A percentile compares a stretch with the other conserved stretches of the same genome.
phyloP scores from a whole-genome alignment of 2,329 filamentous ascomycete genomes.

The Aspergillus brunneoviolaceus region DNA sequence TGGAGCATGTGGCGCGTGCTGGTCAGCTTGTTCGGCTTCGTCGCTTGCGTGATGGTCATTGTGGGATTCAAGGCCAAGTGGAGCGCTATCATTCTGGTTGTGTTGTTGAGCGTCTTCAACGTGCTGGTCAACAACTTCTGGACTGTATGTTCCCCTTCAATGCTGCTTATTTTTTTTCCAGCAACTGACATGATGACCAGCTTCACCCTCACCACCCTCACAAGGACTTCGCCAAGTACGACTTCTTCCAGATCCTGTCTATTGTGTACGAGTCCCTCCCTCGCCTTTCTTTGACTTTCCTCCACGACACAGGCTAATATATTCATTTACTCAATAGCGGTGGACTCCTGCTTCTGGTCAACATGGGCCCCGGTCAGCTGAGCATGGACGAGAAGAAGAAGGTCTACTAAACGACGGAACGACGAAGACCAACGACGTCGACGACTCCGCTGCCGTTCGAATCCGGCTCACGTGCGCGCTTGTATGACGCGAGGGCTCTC shows the following conservation, averaged over 20 bases:
- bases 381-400: constrained; percentile 99
- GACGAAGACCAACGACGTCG: neutral
- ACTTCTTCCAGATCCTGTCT: constrained; percentile 99
- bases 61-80: constrained; percentile 99
- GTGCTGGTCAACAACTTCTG: constrained; percentile 99
- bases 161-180: neutral
- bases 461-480: neutral
- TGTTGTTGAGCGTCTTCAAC: constrained; percentile 96
- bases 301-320: neutral
- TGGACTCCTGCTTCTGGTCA: constrained; percentile 91
- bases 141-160: constrained; percentile 67
- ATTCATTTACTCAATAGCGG: constrained; percentile 51
- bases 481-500: neutral
- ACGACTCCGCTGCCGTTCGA: neutral
- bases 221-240: constrained; percentile 99
- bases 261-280: constrained; percentile 67
- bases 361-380: constrained; percentile 97
- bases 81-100: constrained; percentile 90
- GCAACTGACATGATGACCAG: constrained; percentile 47
- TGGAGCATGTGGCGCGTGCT: constrained; percentile 88
- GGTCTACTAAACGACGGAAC: constrained; percentile 69
- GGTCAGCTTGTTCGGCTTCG: constrained; percentile 78
- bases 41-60: constrained; percentile 97
- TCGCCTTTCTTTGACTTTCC: neutral
- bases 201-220: constrained; percentile 97